Base-by-base conservation (phyloP, 805 yeast species). In the Cyberlindnera euphorbiae region DNA sequence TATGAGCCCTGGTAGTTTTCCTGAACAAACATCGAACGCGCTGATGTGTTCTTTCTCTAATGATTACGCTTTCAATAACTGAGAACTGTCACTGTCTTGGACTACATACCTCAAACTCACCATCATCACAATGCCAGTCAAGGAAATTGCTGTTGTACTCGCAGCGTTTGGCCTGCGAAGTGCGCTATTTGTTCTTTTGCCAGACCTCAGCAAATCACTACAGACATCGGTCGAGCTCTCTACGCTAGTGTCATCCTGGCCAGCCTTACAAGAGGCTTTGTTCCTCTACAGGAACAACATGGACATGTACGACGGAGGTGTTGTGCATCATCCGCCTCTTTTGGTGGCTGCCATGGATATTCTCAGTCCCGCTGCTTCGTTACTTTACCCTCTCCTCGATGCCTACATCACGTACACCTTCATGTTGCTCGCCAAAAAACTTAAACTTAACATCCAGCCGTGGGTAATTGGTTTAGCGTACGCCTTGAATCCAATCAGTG, bases 291-390 rank as follows among this genome's bases (percentile, higher is more conserved):
- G 66, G 4, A 71, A 78, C 48, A 69, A 67, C 15, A 64, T 82
- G 33, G 69, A 78, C 31, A 77, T 87, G 8, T 90, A 87, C 52
- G 76, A 76, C 42, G 96, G 97, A 8, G 94, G 94, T 17, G 77
- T 88, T 13, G 81, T 82, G 24, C 90, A 87, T 58, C 95, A 87
- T 49, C 78, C 95, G 4, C 96, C 96, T 4, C 54, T 88, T 14
- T 51, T 90, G 16, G 69, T 86, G 24, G 61, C 67, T 3, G 41
- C 76, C 2, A 67, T 81, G 53, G 63, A 34, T 11, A 24, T 69
- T 9, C 25, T 45, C 1, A 32, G 38, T 32, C 62, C 67, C 36
- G 38, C 31, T 3, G 24, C 24, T 6, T 17, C 36, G 13, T 41
- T 73, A 9, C 23, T 83, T 3, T 89, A 69, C 56, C 71, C 89